Conservation (phyloP, 2,329 filamentous ascomycete genomes). For the Xylaria polymorpha region DNA sequence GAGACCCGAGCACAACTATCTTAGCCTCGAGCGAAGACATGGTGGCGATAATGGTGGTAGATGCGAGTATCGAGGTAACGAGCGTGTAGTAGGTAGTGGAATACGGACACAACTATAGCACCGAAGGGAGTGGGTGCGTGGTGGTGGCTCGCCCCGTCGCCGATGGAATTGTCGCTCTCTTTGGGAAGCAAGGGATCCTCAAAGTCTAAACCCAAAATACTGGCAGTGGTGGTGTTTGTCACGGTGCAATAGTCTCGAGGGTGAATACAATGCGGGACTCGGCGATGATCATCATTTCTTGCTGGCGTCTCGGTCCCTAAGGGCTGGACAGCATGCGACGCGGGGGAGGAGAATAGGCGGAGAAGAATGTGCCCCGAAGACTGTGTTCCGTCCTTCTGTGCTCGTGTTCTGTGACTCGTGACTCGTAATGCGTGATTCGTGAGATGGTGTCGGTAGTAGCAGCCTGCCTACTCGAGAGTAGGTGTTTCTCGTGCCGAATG, state of each 20-base stretch:
- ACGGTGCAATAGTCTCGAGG: slow-evolving; percentile 28
- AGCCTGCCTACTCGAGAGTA: not conserved
- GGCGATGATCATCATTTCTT: slow-evolving; percentile 34
- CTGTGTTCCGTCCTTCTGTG: slow-evolving; percentile 9
- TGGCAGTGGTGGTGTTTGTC: slow-evolving; percentile 15
- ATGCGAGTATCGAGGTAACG: not conserved
- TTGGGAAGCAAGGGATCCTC: not conserved
- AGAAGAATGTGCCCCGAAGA: slow-evolving; percentile 3
- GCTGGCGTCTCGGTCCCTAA: slow-evolving; percentile 1
- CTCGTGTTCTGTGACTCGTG: not conserved
- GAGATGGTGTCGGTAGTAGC: slow-evolving; percentile 5
- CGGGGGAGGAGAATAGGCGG: not conserved
- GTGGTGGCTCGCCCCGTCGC: slow-evolving; percentile 2
- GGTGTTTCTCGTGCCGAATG: not conserved
- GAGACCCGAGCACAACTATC: slow-evolving; percentile 82
- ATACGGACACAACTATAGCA: not conserved
- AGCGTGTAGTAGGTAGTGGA: not conserved
- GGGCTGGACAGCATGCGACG: slow-evolving; percentile 11
- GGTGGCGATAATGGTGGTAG: slow-evolving; percentile 15
- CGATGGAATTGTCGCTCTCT: not conserved
- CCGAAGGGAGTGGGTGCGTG: not conserved
- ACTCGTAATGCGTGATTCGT: not conserved
- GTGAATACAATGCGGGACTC: slow-evolving; percentile 26
- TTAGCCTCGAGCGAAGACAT: slow-evolving; percentile 80
- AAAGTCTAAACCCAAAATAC: not conserved